Evolutionary conservation across 2,329 filamentous ascomycete species (phyloP), one percentile per base, ranked within the genome.

Genomic region (Xylaria sp.): DNA sequence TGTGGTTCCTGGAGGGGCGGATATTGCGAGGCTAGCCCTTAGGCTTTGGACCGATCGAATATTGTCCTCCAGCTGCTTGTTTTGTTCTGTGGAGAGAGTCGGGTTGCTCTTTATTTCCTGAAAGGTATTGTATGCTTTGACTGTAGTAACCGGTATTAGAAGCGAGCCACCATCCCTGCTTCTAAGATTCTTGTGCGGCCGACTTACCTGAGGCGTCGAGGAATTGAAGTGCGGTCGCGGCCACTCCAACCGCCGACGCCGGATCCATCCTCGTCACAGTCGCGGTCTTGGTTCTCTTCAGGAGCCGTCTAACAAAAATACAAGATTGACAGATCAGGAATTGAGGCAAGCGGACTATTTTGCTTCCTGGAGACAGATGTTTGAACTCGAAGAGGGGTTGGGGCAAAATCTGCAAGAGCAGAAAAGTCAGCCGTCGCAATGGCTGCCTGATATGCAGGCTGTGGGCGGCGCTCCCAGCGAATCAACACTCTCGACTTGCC

Each of bases 171-270:
- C 28, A 28, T n/a, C 28, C 3, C 2, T 28, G 6, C 8, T 9
- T 48, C 46, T 48, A 9, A 13, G 33, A 8, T 46, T 46, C 3
- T n/a, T 13, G 31, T 39, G 4, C 33, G 33, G n/a, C 46, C 5
- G 54, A 62, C 68, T 2, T 51, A 70, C 68, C 20, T 25, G 56
- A 46, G 25, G 63, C 62, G 13, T 68, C 68, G 2, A 67, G 54
- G 41, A 71, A 71, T 61, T 72, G 68, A 10, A 66, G 10, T 6
- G 65, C 56, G 7, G 68, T 68, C 20, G 70, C 68, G 15, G 68
- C 70, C n/a, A 70, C 67, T 48, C 64, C 70, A 10, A 71, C 3
- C 23, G 70, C 61, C 13, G 64, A 51, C 6, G 63, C 58, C n/a
- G 64, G 62, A 18, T 70, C 65, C 68, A 70, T 71, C 33, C 3